Base-by-base conservation (phyloP, 2,329 filamentous ascomycete species). In the Coniochaeta sp. region DNA sequence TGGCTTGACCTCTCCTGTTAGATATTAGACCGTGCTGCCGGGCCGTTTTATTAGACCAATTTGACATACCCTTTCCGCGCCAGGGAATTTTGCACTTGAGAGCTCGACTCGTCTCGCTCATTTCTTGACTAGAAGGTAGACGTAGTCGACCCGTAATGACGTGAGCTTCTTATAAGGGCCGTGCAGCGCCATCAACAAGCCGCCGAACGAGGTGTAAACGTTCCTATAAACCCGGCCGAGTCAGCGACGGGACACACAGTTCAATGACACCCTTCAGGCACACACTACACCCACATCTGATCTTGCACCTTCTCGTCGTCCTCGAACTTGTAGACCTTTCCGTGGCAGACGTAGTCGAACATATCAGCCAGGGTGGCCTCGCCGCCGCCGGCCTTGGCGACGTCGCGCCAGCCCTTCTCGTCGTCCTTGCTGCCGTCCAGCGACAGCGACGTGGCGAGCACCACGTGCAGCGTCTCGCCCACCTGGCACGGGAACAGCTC, bases 151-250 rank as follows among this genome's bases (percentile, higher is more conserved):
- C 68, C 92, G 86, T 70, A 99, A 77, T 30, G 92, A 89, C 36
- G 90, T 96, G 64, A 99, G 85, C 80, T 96, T 97, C 81, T 95
- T 96, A 75, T 96, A 95, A 2, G 95, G 95, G 6, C 96, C 95
- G 70, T 96, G 90, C 60, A 99, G 82, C 68, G 89, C 91, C 77
- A 98, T 88, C 69, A 99, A 77, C 65, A 99, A 79, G 8, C 95
- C 95, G 55, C 95, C 95, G 69, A 97, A 99, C 1, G 92, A 96
- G 67, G 96, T 83, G 75, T 93, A 99, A 30, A 92, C 91, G 73
- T 96, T 96, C 73, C 93, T 98, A 67, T 65, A 63, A 42, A 14
- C 50, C 42, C 50, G 14, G 36, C 24, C 30, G 24, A 3, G 61
- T 56, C 34, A 64, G 58, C 3, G 32, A 1, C 47, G 40, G 12